A percentile compares a stretch with the other conserved stretches of the same genome.
phyloP scores from a whole-genome alignment of 1,284 basidiomycete species.

The Moesziomyces antarcticus region DNA sequence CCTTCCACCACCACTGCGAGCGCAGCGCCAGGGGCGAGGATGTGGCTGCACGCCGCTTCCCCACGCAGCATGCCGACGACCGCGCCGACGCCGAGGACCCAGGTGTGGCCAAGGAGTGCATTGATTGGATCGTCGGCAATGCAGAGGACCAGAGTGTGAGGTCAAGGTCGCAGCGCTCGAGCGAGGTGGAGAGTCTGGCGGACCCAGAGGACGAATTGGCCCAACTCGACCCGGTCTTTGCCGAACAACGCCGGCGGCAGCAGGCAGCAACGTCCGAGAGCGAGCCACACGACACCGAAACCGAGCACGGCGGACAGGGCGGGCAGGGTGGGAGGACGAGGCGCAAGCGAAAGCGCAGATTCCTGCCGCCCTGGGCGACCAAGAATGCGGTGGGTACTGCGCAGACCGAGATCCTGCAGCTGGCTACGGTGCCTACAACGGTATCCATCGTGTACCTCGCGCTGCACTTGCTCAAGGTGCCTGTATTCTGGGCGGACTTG shows the following conservation, averaged over 20 bases:
- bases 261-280: constrained; percentile 7
- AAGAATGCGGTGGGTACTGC: constrained; percentile 25
- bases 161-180: constrained; percentile 16
- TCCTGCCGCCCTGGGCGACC: constrained; percentile 29
- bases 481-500: constrained; percentile 52
- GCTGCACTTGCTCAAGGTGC: constrained; percentile 50
- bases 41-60: neutral
- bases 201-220: constrained; percentile 46
- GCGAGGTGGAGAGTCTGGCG: constrained; percentile 25
- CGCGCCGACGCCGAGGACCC: constrained; percentile 26
- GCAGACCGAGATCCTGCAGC: constrained; percentile 26
- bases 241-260: constrained; percentile 28
- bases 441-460: constrained; percentile 55
- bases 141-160: constrained; percentile 12
- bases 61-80: constrained; percentile 8
- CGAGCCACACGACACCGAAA: neutral
- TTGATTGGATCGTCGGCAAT: constrained; percentile 40
- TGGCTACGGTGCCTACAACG: constrained; percentile 39
- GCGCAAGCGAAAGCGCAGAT: constrained; percentile 11
- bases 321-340: neutral
- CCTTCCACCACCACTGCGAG: constrained; percentile 20
- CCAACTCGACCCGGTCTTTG: constrained; percentile 45
- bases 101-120: constrained; percentile 26
- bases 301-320: neutral
- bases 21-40: constrained; percentile 6